phyloP scores from a whole-genome alignment of 2,329 filamentous ascomycete species.

The Pezizomycotina sp. region DNA sequence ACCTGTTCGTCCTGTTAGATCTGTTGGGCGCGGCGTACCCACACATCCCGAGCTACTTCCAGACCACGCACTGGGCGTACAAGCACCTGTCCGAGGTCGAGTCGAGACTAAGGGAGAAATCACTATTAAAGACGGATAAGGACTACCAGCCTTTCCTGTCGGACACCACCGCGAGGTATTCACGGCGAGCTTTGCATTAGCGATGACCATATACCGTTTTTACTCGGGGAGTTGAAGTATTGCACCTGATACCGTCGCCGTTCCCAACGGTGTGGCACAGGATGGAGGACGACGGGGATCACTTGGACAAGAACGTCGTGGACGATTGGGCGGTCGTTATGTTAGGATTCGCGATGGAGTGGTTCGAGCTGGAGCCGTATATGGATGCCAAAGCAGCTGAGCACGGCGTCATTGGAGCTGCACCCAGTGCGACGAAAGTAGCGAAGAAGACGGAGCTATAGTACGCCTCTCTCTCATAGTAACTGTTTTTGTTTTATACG shows the following conservation, averaged over 20 bases:
- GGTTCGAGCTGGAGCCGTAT: slow-evolving; percentile 63
- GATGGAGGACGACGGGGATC: slow-evolving; percentile 63
- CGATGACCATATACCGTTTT: slow-evolving; percentile 87
- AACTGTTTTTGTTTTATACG: too few species aligned
- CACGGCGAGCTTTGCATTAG: slow-evolving; percentile 37
- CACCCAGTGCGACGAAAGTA: too few species aligned
- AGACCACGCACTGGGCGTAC: slow-evolving; percentile 88
- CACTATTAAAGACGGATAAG: slow-evolving; percentile 37
- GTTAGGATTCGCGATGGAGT: slow-evolving; percentile 73
- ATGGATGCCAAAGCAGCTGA: too few species aligned
- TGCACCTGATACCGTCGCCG: slow-evolving; percentile 73
- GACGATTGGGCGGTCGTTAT: slow-evolving; percentile 78
- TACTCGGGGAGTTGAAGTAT: slow-evolving; percentile 68
- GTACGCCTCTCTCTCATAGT: too few species aligned
- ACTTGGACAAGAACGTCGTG: slow-evolving; percentile 63
- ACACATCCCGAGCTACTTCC: slow-evolving; percentile 67
- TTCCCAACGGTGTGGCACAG: slow-evolving; percentile 82
- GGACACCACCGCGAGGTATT: slow-evolving; percentile 39
- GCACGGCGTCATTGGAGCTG: too few species aligned
- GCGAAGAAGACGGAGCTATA: too few species aligned
- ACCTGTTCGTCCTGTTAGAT: slow-evolving; percentile 80
- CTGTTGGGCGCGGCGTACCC: slow-evolving; percentile 58
- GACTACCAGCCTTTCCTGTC: slow-evolving; percentile 49
- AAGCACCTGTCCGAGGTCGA: slow-evolving; percentile 58
- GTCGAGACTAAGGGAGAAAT: slow-evolving; percentile 50